These are phyloP conservation scores for Diaporthe vaccinii DNA, from an alignment of 2,329 filamentous ascomycete species.

Conservation along the genomic window DNA sequence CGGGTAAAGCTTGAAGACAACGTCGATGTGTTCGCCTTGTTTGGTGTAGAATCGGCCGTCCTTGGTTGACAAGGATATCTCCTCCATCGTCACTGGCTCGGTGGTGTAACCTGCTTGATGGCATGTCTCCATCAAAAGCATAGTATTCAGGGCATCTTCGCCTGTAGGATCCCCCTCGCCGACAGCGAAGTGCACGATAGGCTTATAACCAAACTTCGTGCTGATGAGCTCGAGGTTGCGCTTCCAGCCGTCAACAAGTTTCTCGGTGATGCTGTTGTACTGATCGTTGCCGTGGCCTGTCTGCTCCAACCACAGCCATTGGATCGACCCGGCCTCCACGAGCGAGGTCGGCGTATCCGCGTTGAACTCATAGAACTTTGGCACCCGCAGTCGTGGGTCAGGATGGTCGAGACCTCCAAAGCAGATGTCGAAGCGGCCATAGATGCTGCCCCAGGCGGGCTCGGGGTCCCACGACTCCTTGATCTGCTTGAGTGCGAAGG, in stretches of 20 bases:
- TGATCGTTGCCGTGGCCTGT: conserved; percentile 37
- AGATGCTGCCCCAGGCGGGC: conserved; percentile 39
- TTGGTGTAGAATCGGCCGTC: conserved; percentile 39
- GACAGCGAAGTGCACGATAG: background rate
- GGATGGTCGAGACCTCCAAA: conserved; percentile 38
- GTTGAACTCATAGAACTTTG: conserved; percentile 40
- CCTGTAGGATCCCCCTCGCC: background rate
- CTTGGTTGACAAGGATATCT: background rate
- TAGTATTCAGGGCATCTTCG: background rate
- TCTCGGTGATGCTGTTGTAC: conserved; percentile 28
- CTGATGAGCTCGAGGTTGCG: conserved; percentile 32
- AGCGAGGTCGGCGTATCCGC: conserved; percentile 38
- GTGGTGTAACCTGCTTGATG: background rate
- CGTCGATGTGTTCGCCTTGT: conserved; percentile 32
- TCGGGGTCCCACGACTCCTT: conserved; percentile 31
- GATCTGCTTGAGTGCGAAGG: conserved; percentile 34
- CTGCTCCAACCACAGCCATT: conserved; percentile 39
- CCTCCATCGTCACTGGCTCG: background rate
- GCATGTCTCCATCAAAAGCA: conserved; percentile 11
- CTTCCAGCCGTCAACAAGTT: conserved; percentile 34
- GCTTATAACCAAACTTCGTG: background rate
- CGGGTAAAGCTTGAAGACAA: conserved; percentile 39
- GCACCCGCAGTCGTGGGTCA: conserved; percentile 21
- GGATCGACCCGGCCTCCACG: conserved; percentile 27
- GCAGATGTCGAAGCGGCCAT: conserved; percentile 38